Evolutionary conservation across 495 filamentous ascomycete species (phyloP).

Genomic region (Pyronema domesticum): DNA sequence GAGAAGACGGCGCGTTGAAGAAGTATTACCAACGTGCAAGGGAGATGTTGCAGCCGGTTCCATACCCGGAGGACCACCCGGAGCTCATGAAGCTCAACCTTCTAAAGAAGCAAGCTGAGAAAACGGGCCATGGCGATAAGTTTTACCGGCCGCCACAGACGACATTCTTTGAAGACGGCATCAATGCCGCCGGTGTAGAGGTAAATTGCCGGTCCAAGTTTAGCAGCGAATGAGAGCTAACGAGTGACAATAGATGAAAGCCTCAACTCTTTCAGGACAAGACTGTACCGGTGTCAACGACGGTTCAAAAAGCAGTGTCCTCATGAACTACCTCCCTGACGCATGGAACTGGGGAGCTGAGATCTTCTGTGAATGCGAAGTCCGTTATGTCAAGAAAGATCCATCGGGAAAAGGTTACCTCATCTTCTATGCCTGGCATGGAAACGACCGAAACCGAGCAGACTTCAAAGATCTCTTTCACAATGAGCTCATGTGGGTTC

Average conservation of each 20-base stretch:
- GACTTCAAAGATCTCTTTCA: constrained; percentile 39
- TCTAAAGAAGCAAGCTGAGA: constrained; percentile 37
- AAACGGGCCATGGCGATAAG: constrained; percentile 33
- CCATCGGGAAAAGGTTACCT: constrained; percentile 37
- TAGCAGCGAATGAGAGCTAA: neutral
- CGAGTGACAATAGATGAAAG: constrained; percentile 30
- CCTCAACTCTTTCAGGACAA: constrained; percentile 40
- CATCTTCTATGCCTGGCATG: constrained; percentile 49
- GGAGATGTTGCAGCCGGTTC: constrained; percentile 39
- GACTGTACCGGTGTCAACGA: constrained; percentile 50
- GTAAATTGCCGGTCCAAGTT: neutral
- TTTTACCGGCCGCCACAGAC: constrained; percentile 43
- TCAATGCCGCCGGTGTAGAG: constrained; percentile 42
- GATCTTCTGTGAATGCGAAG: constrained; percentile 55
- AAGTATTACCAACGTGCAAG: constrained; percentile 34
- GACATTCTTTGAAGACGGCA: constrained; percentile 40
- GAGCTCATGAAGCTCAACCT: constrained; percentile 37
- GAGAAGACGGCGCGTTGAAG: neutral
- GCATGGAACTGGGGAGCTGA: constrained; percentile 62
- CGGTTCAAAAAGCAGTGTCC: constrained; percentile 45
- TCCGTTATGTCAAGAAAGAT: constrained; percentile 43
- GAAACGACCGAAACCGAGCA: constrained; percentile 32
- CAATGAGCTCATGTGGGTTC: constrained; percentile 50
- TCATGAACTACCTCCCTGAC: constrained; percentile 51
- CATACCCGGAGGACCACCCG: constrained; percentile 40